Evolutionary conservation across 1,139 yeast species (phyloP).

Genomic region (Blastobotrys malaysiensis): DNA sequence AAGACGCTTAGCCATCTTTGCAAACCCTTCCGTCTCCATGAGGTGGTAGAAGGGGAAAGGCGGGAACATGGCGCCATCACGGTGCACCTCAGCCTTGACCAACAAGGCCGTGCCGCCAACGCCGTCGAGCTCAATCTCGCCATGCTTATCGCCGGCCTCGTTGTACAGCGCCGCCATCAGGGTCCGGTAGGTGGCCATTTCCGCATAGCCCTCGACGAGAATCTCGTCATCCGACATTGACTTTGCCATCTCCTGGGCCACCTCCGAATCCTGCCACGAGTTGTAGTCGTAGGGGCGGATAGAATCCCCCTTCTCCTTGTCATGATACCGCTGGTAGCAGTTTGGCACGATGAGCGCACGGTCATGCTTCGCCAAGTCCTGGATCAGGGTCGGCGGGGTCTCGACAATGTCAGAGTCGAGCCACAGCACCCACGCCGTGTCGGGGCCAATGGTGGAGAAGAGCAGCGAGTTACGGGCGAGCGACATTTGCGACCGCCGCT

Average conservation of each 20-base stretch:
- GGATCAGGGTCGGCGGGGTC: slow-evolving; percentile 73
- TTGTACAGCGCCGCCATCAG: slow-evolving; percentile 88
- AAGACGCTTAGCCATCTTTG: slow-evolving; percentile 92
- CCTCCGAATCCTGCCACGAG: slow-evolving; percentile 93
- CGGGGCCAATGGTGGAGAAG: slow-evolving; percentile 83
- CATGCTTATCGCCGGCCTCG: slow-evolving; percentile 50
- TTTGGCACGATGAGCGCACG: slow-evolving; percentile 87
- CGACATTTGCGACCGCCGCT: slow-evolving; percentile 87
- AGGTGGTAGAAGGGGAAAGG: slow-evolving; percentile 94
- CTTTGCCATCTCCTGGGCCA: slow-evolving; percentile 69
- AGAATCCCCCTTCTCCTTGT: slow-evolving; percentile 48
- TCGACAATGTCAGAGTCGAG: slow-evolving; percentile 91
- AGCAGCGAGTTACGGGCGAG: slow-evolving; percentile 86
- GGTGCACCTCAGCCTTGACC: slow-evolving; percentile 94
- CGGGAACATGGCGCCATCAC: slow-evolving; percentile 99
- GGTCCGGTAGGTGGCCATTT: slow-evolving; percentile 91
- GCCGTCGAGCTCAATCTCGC: slow-evolving; percentile 78
- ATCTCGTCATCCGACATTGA: slow-evolving; percentile 80
- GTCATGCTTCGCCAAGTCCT: slow-evolving; percentile 82
- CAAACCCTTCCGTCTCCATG: slow-evolving; percentile 97
- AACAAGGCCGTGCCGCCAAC: slow-evolving; percentile 94
- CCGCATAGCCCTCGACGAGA: slow-evolving; percentile 83
- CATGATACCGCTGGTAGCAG: slow-evolving; percentile 76
- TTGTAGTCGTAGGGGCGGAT: slow-evolving; percentile 91
- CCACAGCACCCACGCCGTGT: slow-evolving; percentile 95